Evolutionary conservation across 2,329 filamentous ascomycete species (phyloP), one percentile per base, ranked within the genome.

Genomic region (Exophiala oligosperma): DNA sequence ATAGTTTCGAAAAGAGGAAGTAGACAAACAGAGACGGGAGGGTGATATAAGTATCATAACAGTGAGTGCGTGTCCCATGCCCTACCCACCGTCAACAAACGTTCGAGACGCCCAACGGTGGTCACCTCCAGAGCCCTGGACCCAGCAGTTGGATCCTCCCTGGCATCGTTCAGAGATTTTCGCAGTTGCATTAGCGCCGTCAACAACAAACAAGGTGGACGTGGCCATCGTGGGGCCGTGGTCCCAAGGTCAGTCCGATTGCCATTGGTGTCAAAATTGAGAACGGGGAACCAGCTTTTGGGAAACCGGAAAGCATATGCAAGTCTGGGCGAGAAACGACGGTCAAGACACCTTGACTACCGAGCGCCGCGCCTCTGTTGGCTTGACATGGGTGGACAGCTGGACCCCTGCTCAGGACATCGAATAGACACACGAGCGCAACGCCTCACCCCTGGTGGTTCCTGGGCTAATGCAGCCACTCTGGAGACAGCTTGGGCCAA

Each of bases 341-440:
- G 9, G 46, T 14, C n/a, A 62, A 55, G 60, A 62, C 62, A 61
- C 60, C 46, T 54, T 57, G 51, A 59, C 44, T 56, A 48, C 53
- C 58, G 52, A 49, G 21, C n/a, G 38, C 38, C 38, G 38, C 38
- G 11, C 17, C 38, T 17, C 38, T 41, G 14, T 8, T 48, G 21
- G 41, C 29, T 50, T 56, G 53, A 46, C 52, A 38, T 38, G 48
- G 51, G 48, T 53, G 50, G 54, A 14, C 47, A 50, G 37, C 32
- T 56, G 32, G 47, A 52, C 51, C 49, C 47, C 48, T 41, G 21
- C 43, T 23, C 38, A 55, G 41, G 46, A 26, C 35, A 37, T 56
- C 64, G 51, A 66, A 66, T 66, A 50, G 60, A 23, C 52, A 44
- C n/a, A 23, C 49, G 59, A 66, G 62, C 64, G 64, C 64, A 66